Percentiles rank a stretch among this genome's conserved stretches.
phyloP scores from a whole-genome alignment of 495 filamentous ascomycete genomes.

The Xylaria acuta region DNA sequence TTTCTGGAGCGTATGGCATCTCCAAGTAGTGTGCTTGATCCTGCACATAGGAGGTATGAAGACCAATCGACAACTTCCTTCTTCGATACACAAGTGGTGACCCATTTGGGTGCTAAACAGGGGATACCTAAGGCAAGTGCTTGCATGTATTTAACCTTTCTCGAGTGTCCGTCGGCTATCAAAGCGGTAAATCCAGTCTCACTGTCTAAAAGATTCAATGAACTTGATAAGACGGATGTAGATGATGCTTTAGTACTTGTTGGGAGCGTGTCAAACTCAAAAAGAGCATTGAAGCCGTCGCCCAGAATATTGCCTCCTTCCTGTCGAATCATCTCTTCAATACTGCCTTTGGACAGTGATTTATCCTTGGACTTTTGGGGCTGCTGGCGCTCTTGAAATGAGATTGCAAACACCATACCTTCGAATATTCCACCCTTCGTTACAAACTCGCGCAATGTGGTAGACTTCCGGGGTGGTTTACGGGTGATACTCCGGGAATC shows the following conservation, averaged over 20 bases:
- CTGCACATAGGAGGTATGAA: conserved; percentile 84
- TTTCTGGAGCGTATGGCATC: conserved; percentile 79
- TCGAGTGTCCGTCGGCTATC: conserved; percentile 84
- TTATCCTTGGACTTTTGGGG: conserved; percentile 60
- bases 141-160: conserved; percentile 94
- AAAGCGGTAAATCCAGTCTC: conserved; percentile 76
- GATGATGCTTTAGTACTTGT: conserved; percentile 28
- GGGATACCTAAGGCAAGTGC: conserved; percentile 90
- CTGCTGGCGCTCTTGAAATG: conserved; percentile 58
- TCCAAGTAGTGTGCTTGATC: conserved; percentile 75
- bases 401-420: conserved; percentile 82
- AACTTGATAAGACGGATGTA: conserved; percentile 30
- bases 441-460: conserved; percentile 31
- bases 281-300: conserved; percentile 84
- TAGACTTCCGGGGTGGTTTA: conserved; percentile 32
- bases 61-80: conserved; percentile 72
- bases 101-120: conserved; percentile 80
- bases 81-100: conserved; percentile 71
- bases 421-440: conserved; percentile 59
- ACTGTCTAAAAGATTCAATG: conserved; percentile 36
- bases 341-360: conserved; percentile 53
- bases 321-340: conserved; percentile 54
- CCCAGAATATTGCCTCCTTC: conserved; percentile 76
- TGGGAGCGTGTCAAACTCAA: conserved; percentile 58
- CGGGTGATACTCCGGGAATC: conserved; percentile 25